A percentile compares a stretch with the other conserved stretches of the same genome.
Conservation (phyloP, 192 early-diverging fungal species). For the Backusella tarrabulga region DNA sequence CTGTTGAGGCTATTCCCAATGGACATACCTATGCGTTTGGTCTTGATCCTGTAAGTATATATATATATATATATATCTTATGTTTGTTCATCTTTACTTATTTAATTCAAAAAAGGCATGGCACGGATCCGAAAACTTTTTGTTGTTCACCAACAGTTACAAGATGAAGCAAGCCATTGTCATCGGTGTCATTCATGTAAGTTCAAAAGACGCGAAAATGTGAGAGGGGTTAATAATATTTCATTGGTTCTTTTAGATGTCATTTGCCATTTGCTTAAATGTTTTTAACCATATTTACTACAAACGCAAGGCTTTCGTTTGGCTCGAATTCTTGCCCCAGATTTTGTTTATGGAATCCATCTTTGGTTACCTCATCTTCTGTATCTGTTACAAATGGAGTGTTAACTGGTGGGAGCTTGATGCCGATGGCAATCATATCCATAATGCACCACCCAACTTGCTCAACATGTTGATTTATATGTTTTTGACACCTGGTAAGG, state of each 20-base stretch:
- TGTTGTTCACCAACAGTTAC: slow-evolving; percentile 98
- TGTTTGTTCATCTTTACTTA: too few relatives aligned
- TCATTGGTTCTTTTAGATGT: slow-evolving; percentile 52
- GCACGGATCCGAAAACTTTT: slow-evolving; percentile 91
- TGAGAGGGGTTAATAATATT: too few relatives aligned
- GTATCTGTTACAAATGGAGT: slow-evolving; percentile 96
- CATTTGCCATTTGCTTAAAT: slow-evolving; percentile 88
- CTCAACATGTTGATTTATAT: slow-evolving; percentile 99
- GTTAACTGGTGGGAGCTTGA: slow-evolving; percentile 84
- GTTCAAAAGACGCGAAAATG: too few relatives aligned
- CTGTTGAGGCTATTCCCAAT: slow-evolving; percentile 61
- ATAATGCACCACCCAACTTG: slow-evolving; percentile 84
- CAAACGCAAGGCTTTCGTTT: slow-evolving; percentile 75
- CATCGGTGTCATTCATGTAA: slow-evolving; percentile 84
- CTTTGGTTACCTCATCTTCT: slow-evolving; percentile 93
- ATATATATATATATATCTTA: too few relatives aligned
- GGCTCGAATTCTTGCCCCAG: slow-evolving; percentile 90
- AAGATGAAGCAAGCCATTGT: slow-evolving; percentile 99
- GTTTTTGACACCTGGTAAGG: slow-evolving; percentile 91
- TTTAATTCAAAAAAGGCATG: slow-evolving; percentile 46
- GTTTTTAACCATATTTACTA: slow-evolving; percentile 92
- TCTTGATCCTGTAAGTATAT: slow-evolving; percentile 66
- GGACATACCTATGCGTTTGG: slow-evolving; percentile 76
- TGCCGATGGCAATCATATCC: slow-evolving; percentile 56
- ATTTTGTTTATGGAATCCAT: slow-evolving; percentile 89